phyloP scores from a whole-genome alignment of 2,329 filamentous ascomycete genomes.

The Penicillium thymicola region DNA sequence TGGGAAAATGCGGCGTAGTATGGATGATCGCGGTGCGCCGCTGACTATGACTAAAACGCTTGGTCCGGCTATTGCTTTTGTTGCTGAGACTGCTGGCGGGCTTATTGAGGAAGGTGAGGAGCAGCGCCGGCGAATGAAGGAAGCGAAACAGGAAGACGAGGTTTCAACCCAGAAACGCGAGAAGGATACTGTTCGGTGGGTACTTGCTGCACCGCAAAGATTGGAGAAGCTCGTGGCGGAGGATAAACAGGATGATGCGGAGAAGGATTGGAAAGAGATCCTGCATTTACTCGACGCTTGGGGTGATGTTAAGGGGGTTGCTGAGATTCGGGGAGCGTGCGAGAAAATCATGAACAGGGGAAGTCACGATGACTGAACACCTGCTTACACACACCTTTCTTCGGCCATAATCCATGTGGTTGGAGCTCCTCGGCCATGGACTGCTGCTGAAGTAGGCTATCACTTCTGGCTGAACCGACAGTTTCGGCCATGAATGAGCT shows the following conservation, averaged over 20 bases:
- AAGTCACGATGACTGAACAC: slow-evolving; percentile 24
- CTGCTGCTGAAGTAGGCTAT: neutral
- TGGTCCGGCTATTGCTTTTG: slow-evolving; percentile 42
- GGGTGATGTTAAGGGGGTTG: slow-evolving; percentile 44
- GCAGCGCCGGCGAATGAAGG: slow-evolving; percentile 28
- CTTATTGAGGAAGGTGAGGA: slow-evolving; percentile 42
- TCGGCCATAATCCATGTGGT: neutral
- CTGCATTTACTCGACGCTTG: slow-evolving; percentile 40
- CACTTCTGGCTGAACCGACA: neutral
- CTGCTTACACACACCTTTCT: neutral
- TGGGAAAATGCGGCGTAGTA: slow-evolving; percentile 58
- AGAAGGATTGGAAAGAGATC: slow-evolving; percentile 44
- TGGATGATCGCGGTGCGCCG: slow-evolving; percentile 46
- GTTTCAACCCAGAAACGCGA: slow-evolving; percentile 27
- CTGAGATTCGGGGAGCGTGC: slow-evolving; percentile 40
- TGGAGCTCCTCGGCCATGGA: neutral
- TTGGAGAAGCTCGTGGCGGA: slow-evolving; percentile 39
- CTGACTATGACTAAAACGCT: slow-evolving; percentile 47
- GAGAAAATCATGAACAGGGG: slow-evolving; percentile 36
- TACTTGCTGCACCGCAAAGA: slow-evolving; percentile 40
- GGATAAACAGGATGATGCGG: slow-evolving; percentile 40
- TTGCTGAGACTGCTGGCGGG: slow-evolving; percentile 43
- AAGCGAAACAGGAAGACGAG: slow-evolving; percentile 21
- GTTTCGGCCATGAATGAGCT: neutral
- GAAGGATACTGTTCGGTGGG: slow-evolving; percentile 47